phyloP scores from a whole-genome alignment of 306 rosid genomes.

The Crotalaria pallida region DNA sequence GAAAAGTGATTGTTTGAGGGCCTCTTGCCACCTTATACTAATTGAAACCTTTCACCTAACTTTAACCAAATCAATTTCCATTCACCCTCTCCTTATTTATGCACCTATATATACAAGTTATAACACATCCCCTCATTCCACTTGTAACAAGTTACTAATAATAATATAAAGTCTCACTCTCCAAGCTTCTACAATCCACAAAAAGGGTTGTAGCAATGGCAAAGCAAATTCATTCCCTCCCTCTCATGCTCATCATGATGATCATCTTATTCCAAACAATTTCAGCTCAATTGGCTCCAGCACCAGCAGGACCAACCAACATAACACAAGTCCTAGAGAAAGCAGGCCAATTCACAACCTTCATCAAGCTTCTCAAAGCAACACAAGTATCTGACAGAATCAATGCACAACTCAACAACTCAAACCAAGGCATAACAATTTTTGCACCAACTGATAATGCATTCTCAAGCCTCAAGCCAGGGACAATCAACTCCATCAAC shows the following conservation, averaged over 20 bases:
- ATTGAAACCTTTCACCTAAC: slow-evolving; percentile 56
- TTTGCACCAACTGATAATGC: slow-evolving; percentile 94
- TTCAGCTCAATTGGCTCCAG: slow-evolving; percentile 44
- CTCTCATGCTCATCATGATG: slow-evolving; percentile 5
- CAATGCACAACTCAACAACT: slow-evolving; percentile 70
- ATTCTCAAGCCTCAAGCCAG: slow-evolving; percentile 58
- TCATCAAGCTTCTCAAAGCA: slow-evolving; percentile 58
- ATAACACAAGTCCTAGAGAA: slow-evolving; percentile 67
- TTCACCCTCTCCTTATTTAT: slow-evolving; percentile 16
- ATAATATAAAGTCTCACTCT: neutral
- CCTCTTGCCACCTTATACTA: slow-evolving; percentile 42
- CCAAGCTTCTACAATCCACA: neutral
- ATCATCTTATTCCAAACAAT: neutral
- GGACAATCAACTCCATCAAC: slow-evolving; percentile 60
- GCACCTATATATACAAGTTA: slow-evolving; percentile 1
- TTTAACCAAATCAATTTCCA: slow-evolving; percentile 12
- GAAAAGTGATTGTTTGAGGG: slow-evolving; percentile 30
- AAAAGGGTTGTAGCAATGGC: slow-evolving; percentile 4
- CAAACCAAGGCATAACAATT: slow-evolving; percentile 77
- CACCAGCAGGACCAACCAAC: slow-evolving; percentile 67
- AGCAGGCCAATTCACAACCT: slow-evolving; percentile 85
- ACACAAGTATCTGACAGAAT: slow-evolving; percentile 61
- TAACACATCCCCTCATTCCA: slow-evolving; percentile 18
- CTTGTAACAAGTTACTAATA: neutral
- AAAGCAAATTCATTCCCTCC: slow-evolving; percentile 18